Evolutionary conservation across 169 alveolate genomes (phyloP).

Genomic region (Babesia ovis): DNA sequence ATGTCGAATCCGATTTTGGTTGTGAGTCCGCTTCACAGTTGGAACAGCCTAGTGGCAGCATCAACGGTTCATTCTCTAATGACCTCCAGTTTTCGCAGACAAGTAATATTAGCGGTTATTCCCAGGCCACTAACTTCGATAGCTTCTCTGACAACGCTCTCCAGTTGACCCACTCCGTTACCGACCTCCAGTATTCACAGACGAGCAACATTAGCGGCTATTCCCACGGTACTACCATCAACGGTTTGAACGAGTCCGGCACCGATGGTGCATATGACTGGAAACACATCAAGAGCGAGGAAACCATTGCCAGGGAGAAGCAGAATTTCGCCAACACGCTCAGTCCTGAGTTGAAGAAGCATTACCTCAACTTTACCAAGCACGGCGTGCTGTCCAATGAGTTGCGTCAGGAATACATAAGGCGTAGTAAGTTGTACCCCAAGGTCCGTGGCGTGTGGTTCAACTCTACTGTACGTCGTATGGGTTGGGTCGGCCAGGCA

Average conservation of each 20-base stretch:
- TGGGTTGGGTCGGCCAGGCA: slow-evolving; percentile 86
- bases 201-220: no score
- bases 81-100: no score
- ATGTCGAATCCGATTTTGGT: slow-evolving; percentile 23
- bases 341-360: neutral
- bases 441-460: slow-evolving; percentile 83
- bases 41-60: neutral
- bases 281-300: neutral
- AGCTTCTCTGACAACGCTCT: no score
- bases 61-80: neutral
- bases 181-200: no score
- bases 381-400: slow-evolving; percentile 52
- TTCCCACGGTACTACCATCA: no score
- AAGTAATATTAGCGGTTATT: no score
- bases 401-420: slow-evolving; percentile 71
- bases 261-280: neutral
- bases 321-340: neutral
- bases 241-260: neutral
- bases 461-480: slow-evolving; percentile 79
- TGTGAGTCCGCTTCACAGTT: neutral
- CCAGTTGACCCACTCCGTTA: no score
- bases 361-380: slow-evolving; percentile 8
- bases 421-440: slow-evolving; percentile 76
- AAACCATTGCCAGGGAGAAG: neutral
- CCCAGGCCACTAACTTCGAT: no score